Evolutionary conservation across 805 yeast species (phyloP), one percentile per base, ranked within the genome.

Genomic region (Saccharomycopsis fermentans): DNA sequence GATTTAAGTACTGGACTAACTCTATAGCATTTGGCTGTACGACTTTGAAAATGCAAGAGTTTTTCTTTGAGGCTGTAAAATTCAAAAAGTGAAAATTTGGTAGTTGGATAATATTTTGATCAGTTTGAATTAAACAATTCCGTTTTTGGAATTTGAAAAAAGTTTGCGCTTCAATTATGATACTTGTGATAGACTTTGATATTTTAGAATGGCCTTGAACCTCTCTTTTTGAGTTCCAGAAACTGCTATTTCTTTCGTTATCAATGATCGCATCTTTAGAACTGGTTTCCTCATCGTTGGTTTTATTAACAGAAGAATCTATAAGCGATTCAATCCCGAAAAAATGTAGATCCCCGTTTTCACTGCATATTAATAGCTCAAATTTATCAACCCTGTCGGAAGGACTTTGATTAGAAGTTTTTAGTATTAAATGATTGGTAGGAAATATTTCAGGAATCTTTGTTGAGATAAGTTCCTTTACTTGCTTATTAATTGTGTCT

Each of bases 1-100:
- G 55, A 17, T 52, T 24, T 26, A 58, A 47, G 21, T 27, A 35
- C 26, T 55, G 61, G 6, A 53, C 48, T 4, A 48, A 16, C 14
- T 47, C 34, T 16, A 58, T 32, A 51, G n/a, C 17, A 4, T 43
- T 43, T 43, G 50, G 26, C 26, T 43, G 32, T 35, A 32, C 29
- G 24, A 40, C n/a, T 29, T 26, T 37, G 19, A 37, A 43, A 35
- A 24, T 36, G 14, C 24, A 54, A 2, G 29, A 54, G 14, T 34
- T 54, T 27, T 54, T 39, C 16, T 29, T 54, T 29, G 19, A 36
- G 11, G 32, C 26, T 11, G 48, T 17, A 43, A 24, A 16, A 21
- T 34, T 29, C 16, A 54, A 24, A 27, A 37, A 37, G 35, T 14
- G 17, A 37, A 43, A 11, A 16, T 43, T 26, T 21, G 50, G 12